Evolutionary conservation across 345 rosid genomes (phyloP).

Genomic region (Lepidium didymum): DNA sequence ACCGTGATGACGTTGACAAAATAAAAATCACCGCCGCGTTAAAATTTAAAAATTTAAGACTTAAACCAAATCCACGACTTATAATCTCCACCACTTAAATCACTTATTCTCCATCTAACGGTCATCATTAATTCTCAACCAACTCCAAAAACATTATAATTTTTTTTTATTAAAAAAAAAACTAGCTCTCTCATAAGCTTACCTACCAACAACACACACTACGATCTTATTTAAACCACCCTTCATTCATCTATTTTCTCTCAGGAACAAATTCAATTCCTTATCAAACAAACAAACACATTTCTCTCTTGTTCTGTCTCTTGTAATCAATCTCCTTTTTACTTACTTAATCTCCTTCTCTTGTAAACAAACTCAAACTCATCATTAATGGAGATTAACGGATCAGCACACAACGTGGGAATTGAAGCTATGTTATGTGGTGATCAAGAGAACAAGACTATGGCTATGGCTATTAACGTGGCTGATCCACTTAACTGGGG

Average conservation of each 20-base stretch:
- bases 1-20: constrained; percentile 17
- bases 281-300: not conserved
- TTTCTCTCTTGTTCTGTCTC: not conserved
- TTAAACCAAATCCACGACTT: constrained; percentile 27
- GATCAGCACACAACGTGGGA: constrained; percentile 3
- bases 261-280: constrained; percentile 31
- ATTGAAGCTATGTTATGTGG: constrained; percentile 24
- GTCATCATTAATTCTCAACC: constrained; percentile 23
- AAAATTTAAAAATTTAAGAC: not conserved
- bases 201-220: constrained; percentile 32
- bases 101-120: constrained; percentile 20
- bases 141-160: constrained; percentile 9
- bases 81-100: constrained; percentile 24
- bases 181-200: constrained; percentile 16
- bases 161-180: not conserved
- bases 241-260: constrained; percentile 10
- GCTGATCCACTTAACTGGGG: constrained; percentile 73
- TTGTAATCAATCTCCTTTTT: constrained; percentile 4
- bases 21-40: constrained; percentile 10
- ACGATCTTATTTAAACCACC: constrained; percentile 30
- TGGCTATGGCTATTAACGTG: not conserved
- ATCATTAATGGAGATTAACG: constrained; percentile 20
- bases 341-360: not conserved
- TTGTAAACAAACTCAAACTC: not conserved
- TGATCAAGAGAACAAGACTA: constrained; percentile 15